Percentiles rank a stretch among this genome's conserved stretches.
Conservation (phyloP, 345 rosid genomes). For the Turnera subulata region DNA sequence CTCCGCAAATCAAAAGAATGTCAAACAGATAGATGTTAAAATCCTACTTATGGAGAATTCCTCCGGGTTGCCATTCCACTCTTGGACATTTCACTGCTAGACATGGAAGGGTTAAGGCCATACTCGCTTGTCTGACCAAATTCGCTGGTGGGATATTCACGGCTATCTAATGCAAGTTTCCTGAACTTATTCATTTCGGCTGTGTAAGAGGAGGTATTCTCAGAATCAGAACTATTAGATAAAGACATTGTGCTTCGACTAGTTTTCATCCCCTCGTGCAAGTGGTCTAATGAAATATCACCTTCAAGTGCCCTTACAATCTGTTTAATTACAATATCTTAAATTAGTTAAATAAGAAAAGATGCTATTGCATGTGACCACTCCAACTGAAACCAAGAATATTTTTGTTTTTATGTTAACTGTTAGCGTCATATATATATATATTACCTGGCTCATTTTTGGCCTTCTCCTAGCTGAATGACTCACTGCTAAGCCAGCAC, state of each 20-base stretch:
- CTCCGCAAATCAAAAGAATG: too few species aligned
- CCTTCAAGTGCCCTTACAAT: conserved; percentile 73
- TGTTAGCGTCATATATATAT: too few species aligned
- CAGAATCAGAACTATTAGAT: conserved; percentile 32
- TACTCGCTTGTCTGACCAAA: conserved; percentile 66
- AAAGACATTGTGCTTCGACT: conserved; percentile 30
- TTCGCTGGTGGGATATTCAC: conserved; percentile 49
- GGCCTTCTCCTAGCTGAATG: conserved; percentile 75
- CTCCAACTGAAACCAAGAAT: too few species aligned
- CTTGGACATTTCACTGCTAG: conserved; percentile 44
- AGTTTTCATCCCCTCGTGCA: conserved; percentile 44
- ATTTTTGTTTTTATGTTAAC: too few species aligned
- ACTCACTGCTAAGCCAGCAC: conserved; percentile 68
- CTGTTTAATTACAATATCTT: conserved; percentile 18
- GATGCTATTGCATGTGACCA: too few species aligned
- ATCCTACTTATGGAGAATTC: not conserved
- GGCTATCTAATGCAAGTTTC: conserved; percentile 38
- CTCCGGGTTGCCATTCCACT: conserved; percentile 4
- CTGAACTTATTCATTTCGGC: conserved; percentile 49
- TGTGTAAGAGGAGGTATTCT: conserved; percentile 30
- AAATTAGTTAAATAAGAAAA: not conserved
- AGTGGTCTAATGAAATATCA: conserved; percentile 52
- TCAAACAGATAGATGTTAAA: not conserved
- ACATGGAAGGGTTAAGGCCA: conserved; percentile 62
- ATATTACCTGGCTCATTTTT: conserved; percentile 90